Evolutionary conservation across 163 green algal genomes (phyloP), one percentile per base, ranked within the genome.

Genomic region (Prototheca cutis): DNA sequence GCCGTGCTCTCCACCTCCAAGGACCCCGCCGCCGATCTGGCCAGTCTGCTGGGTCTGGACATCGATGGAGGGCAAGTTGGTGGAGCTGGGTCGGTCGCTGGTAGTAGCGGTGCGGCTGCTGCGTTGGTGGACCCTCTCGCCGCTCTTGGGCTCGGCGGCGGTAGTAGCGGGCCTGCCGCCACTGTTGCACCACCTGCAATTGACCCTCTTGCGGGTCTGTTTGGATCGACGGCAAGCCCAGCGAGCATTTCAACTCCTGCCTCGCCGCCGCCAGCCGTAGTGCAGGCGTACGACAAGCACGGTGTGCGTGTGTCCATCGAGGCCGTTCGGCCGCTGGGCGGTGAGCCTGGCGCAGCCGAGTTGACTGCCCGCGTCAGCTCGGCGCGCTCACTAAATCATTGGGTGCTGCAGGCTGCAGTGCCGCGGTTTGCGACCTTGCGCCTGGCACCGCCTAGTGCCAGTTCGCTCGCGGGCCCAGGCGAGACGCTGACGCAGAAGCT

Each of bases 381-480:
- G 3, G 39, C 53, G 3, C 56, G 57, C 4, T 53, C 78, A 2
- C 52, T 98, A 42, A 80, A 63, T 0, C 78, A 86, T 53, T 95
- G 96, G 67, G 77, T 75, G 10, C 68, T 97, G 66, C 85, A 93
- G 81, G 81, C 85, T 1, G 92, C 92, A 3, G 92, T 99, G 55
- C 92, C 92, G 51, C 97, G 97, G 73, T 91, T 87, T 61, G 88
- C 95, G 76, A 66, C 85, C 65, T 70, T 97, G 30, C 68, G 68
- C 64, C 70, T 97, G 63, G 78, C 91, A 48, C 79, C 87, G 0
- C 83, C 90, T 4, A 78, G 39, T 32, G 76, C 73, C 40, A 75
- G 53, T 4, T 53, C 62, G 2, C 59, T 94, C 52, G 28, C 15
- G 68, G 56, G 29, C 62, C 59, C 5, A 55, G 33, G 21, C 68